Conservation (phyloP, 169 alveolate species). For the Plasmodium gallinaceum region DNA sequence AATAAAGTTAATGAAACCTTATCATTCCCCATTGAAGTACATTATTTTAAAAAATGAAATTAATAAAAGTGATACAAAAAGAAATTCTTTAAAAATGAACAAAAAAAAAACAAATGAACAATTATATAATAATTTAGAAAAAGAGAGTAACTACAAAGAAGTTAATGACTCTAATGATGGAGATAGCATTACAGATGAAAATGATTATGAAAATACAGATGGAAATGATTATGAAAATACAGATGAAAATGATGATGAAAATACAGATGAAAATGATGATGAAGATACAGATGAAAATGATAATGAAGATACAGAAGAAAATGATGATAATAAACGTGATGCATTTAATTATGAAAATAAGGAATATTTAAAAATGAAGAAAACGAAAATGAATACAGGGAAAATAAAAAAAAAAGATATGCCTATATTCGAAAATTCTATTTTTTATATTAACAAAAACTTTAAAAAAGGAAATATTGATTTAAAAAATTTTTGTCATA, state of each 20-base stretch:
- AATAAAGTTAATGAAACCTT: constrained; percentile 62
- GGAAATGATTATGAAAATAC: not conserved
- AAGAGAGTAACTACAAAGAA: not conserved
- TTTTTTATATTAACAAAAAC: constrained; percentile 19
- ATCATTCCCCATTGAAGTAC: constrained; percentile 75
- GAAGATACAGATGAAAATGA: not conserved
- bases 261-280: not conserved
- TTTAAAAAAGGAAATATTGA: constrained; percentile 37
- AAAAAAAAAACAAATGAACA: not conserved
- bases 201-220: not conserved
- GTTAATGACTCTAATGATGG: not conserved
- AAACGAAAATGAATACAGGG: not conserved
- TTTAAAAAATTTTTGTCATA: constrained; percentile 46
- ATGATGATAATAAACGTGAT: not conserved
- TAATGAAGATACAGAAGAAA: no score
- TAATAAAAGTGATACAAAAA: constrained; percentile 26
- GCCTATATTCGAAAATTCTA: constrained; percentile 73
- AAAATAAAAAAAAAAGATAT: constrained; percentile 47
- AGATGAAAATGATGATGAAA: not conserved
- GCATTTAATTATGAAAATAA: not conserved
- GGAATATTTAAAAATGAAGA: not conserved
- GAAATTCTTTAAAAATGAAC: constrained; percentile 10
- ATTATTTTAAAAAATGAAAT: constrained; percentile 72
- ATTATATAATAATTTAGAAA: not conserved
- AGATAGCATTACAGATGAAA: not conserved